Evolutionary conservation across 768 basidiomycete genomes (phyloP).

Genomic region (Rhodosporidiobolus sp.): DNA sequence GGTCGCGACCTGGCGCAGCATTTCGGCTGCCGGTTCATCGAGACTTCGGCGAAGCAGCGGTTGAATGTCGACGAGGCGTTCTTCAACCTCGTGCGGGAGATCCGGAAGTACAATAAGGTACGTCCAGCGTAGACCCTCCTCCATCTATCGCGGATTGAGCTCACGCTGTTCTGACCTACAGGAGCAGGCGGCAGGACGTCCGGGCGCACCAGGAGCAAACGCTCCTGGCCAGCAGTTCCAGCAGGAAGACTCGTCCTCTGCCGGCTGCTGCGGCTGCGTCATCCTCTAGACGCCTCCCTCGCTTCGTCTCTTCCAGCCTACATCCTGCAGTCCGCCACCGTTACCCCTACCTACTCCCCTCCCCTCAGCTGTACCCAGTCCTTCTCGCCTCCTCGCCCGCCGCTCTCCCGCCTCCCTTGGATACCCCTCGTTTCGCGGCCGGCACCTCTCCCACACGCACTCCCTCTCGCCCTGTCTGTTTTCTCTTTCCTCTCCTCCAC

Average conservation of each 20-base stretch:
- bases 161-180: background rate
- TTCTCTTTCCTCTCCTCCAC: no score
- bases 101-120: conserved; percentile 52
- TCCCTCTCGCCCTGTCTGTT: no score
- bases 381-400: no score
- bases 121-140: conserved; percentile 4
- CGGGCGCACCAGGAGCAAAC: conserved; percentile 28
- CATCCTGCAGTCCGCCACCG: no score
- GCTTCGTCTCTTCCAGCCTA: no score
- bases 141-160: background rate
- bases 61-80: conserved; percentile 55
- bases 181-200: conserved; percentile 43
- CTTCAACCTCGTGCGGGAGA: conserved; percentile 50
- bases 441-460: no score
- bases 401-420: no score
- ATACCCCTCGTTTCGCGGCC: no score
- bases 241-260: conserved; percentile 32
- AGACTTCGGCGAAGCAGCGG: conserved; percentile 54
- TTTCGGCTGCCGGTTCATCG: conserved; percentile 51
- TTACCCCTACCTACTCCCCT: no score
- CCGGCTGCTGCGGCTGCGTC: conserved; percentile 43
- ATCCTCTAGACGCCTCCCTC: conserved; percentile 27
- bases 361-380: no score
- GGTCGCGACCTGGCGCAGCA: conserved; percentile 87
- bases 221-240: conserved; percentile 38